Percentiles rank a stretch among this genome's conserved stretches.
phyloP scores from a whole-genome alignment of 768 basidiomycete genomes.

The Suillus lakei region DNA sequence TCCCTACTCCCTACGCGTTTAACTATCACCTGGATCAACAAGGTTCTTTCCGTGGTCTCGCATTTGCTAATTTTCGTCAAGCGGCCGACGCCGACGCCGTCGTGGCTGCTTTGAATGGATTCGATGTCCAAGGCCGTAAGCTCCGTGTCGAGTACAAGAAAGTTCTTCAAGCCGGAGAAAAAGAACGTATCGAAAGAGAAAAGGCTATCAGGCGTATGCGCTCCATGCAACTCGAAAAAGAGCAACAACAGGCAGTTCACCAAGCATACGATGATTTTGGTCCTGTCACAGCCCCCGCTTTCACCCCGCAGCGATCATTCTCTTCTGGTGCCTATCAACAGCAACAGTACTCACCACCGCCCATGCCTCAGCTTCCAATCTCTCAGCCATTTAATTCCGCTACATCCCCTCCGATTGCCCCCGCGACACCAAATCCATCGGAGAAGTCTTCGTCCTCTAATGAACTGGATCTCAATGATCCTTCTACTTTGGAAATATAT shows the following conservation, averaged over 20 bases:
- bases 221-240: conserved; percentile 93
- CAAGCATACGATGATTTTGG: conserved; percentile 79
- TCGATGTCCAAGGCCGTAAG: conserved; percentile 95
- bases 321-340: conserved; percentile 66
- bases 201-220: conserved; percentile 98
- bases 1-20: conserved; percentile 98
- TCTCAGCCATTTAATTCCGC: conserved; percentile 47
- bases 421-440: conserved; percentile 64
- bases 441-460: conserved; percentile 62
- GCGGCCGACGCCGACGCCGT: conserved; percentile 92
- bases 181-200: conserved; percentile 97
- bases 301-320: conserved; percentile 76
- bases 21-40: conserved; percentile 98
- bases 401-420: conserved; percentile 57
- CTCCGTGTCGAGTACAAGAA: conserved; percentile 99
- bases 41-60: conserved; percentile 95
- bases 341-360: conserved; percentile 71
- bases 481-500: conserved; percentile 95
- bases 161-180: conserved; percentile 98
- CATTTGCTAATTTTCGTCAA: conserved; percentile 97
- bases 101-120: conserved; percentile 94
- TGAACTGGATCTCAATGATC: conserved; percentile 95
- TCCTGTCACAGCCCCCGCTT: conserved; percentile 55
- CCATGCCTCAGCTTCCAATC: conserved; percentile 42
- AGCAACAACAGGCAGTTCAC: conserved; percentile 54